Base-by-base conservation (phyloP, 352 stramenopile species). In the Phytopythium delawarense region DNA sequence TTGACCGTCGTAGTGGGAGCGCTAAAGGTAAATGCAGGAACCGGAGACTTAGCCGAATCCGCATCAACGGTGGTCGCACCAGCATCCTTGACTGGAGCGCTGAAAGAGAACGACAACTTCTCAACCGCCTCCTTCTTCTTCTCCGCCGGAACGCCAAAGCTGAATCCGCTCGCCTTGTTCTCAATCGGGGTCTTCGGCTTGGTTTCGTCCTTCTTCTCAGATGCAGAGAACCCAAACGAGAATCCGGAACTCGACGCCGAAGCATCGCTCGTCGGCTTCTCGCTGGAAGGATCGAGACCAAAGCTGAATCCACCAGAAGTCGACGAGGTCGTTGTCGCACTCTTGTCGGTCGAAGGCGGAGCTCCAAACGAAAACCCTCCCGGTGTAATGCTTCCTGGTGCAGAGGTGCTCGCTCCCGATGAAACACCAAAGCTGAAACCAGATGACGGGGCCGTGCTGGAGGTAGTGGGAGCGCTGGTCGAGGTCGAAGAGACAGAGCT, bases 61-160 rank as follows among this genome's bases (percentile, higher is more conserved):
- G 20, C 3, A 20, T 49, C 53, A 18, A 35, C 25, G 4, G 53
- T 23, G 15, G 53, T 16, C 9, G 53, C 5, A 35, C 7, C 21
- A 12, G 21, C 7, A 49, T 49, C 53, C 35, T 49, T 48, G 11
- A 21, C 34, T 35, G 70, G 61, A 34, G 71, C 72, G 30, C 78
- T 76, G 34, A 92, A 91, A 32, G 66, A 74, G 28, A 91, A 88
- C 35, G 69, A 62, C 8, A 74, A 54, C 35, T 75, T 78, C 9
- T 66, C 62, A 6, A 49, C 52, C 55, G 50, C 55, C 32, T 69
- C 67, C 16, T 68, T 69, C 9, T 57, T 25, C 20, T 76, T 59
- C 2, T 60, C n/a, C 1, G 58, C 6, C 13, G 70, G 40, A 7
- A 20, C 60, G 57, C 69, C 66, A 56, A 82, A 79, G 53, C 62